phyloP scores from a whole-genome alignment of 345 rosid species.

The Dovyalis caffra region DNA sequence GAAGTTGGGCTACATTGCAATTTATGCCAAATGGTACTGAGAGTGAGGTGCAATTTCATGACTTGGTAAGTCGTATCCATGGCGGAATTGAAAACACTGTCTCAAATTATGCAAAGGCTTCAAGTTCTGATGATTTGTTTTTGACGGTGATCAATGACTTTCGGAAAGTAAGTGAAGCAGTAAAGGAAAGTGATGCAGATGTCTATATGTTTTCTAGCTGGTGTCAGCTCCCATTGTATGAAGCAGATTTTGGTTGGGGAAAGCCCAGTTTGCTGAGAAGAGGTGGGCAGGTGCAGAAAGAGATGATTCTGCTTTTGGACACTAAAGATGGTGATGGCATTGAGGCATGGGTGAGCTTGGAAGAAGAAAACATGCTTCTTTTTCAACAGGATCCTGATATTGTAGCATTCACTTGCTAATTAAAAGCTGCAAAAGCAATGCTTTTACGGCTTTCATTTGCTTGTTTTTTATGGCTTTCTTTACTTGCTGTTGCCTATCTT shows the following conservation, averaged over 20 bases:
- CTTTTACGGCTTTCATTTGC: too few species aligned
- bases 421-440: too few species aligned
- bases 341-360: too few species aligned
- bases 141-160: not conserved
- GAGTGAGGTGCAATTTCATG: not conserved
- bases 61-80: constrained; percentile 14
- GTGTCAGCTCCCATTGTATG: constrained; percentile 40
- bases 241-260: constrained; percentile 61
- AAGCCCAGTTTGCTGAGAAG: constrained; percentile 42
- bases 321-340: too few species aligned
- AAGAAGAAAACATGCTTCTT: too few species aligned
- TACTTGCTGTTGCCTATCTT: too few species aligned
- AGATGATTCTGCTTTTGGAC: too few species aligned
- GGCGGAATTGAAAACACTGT: constrained; percentile 13
- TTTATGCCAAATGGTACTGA: not conserved
- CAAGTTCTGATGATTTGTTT: constrained; percentile 2
- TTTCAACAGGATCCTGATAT: too few species aligned
- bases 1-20: not conserved
- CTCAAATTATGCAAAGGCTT: not conserved
- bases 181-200: constrained; percentile 14
- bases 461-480: too few species aligned
- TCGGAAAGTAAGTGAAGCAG: not conserved
- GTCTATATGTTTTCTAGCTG: constrained; percentile 32
- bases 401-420: too few species aligned
- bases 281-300: not conserved